Percentiles rank a stretch among this genome's conserved stretches.
phyloP scores from a whole-genome alignment of 176 grass and related monocot species.

The Aechmea fasciata region DNA sequence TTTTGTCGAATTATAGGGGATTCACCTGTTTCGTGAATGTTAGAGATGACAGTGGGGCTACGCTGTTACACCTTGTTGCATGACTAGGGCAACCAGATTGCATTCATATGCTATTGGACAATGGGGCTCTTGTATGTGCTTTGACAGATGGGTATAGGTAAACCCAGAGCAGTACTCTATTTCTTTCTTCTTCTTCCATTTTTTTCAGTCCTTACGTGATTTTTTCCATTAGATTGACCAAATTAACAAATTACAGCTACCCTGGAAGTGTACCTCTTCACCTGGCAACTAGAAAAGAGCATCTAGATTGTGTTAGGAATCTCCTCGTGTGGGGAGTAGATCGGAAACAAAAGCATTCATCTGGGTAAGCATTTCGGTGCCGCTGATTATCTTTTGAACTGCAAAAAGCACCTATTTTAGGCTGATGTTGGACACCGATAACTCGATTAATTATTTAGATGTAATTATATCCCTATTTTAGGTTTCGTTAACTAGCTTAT shows the following conservation, averaged over 20 bases:
- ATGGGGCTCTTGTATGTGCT: constrained; percentile 67
- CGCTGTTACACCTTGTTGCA: constrained; percentile 84
- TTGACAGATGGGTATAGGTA: constrained; percentile 66
- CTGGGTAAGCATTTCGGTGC: constrained; percentile 35
- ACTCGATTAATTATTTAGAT: no score
- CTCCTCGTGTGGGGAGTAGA: constrained; percentile 92
- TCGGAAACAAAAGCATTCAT: constrained; percentile 83
- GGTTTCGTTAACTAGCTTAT: no score
- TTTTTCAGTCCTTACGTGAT: neutral
- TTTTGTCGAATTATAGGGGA: constrained; percentile 54
- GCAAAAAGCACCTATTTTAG: neutral
- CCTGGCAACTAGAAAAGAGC: constrained; percentile 71
- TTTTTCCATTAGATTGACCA: constrained; percentile 1
- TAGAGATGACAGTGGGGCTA: constrained; percentile 79
- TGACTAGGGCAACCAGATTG: constrained; percentile 62
- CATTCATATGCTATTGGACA: constrained; percentile 82
- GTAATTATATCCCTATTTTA: no score
- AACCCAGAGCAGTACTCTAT: neutral
- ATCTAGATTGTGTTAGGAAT: constrained; percentile 83
- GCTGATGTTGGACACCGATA: no score
- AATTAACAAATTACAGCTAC: constrained; percentile 32
- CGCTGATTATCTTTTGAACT: neutral
- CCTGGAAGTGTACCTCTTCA: constrained; percentile 79
- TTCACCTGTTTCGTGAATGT: constrained; percentile 94
- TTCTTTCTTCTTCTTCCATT: neutral